These are phyloP conservation scores for Russula foetens DNA, from an alignment of 768 basidiomycete genomes.

Conservation along the genomic window DNA sequence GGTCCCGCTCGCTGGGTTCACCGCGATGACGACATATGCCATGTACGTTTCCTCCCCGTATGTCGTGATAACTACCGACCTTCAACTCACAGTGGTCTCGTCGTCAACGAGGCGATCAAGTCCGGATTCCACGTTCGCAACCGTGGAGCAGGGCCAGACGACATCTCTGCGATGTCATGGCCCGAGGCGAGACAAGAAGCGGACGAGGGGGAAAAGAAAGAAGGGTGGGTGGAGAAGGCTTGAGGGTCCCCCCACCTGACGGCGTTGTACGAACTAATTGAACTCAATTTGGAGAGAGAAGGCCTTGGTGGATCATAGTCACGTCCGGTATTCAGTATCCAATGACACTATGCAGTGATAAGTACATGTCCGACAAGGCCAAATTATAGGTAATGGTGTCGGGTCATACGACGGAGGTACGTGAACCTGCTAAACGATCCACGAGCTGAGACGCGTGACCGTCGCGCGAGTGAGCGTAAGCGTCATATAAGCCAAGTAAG, in stretches of 20 bases:
- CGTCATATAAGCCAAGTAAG: not conserved
- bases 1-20: constrained; percentile 51
- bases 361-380: not conserved
- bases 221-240: not conserved
- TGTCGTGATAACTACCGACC: not conserved
- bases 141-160: constrained; percentile 33
- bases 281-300: not conserved
- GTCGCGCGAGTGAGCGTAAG: not conserved
- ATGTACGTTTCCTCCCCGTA: constrained; percentile 31
- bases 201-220: not conserved
- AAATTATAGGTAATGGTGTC: not conserved
- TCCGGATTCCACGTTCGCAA: constrained; percentile 44
- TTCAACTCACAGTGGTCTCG: constrained; percentile 37
- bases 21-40: constrained; percentile 50
- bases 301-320: not conserved
- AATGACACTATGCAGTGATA: not conserved
- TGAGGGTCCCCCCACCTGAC: not conserved
- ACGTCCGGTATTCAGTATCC: not conserved
- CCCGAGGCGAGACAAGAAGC: not conserved
- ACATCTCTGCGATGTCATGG: constrained; percentile 3
- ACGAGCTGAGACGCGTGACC: constrained; percentile 23
- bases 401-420: constrained; percentile 24
- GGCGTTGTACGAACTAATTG: not conserved
- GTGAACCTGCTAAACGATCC: constrained; percentile 30
- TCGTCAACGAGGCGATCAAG: constrained; percentile 41